Percentiles rank a stretch among this genome's conserved stretches.
phyloP scores from a whole-genome alignment of 345 rosid genomes.

The Psidium friedrichsthalianum region DNA sequence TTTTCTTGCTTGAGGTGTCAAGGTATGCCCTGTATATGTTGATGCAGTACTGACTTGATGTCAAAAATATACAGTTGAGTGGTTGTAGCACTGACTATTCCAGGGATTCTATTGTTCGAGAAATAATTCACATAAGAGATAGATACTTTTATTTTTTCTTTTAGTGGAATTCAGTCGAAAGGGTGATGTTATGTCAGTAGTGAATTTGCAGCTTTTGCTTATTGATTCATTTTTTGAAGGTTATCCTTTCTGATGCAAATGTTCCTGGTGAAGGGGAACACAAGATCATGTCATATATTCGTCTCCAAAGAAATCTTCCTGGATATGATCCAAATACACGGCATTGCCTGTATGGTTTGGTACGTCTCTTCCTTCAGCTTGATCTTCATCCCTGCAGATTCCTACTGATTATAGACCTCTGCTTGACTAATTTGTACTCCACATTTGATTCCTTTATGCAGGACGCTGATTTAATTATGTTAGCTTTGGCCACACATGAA shows the following conservation, averaged over 20 bases:
- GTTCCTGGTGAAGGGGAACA: constrained; percentile 99
- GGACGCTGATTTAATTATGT: constrained; percentile 99
- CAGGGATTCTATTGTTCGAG: not conserved
- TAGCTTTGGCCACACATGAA: constrained; percentile 94
- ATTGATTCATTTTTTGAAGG: constrained; percentile 40
- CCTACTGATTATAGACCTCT: not conserved
- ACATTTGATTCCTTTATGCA: constrained; percentile 17
- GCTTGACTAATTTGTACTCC: constrained; percentile 1
- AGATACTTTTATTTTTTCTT: not conserved
- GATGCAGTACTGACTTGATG: not conserved
- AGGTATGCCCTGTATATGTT: not conserved
- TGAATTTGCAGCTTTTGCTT: not conserved
- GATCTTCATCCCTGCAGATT: not conserved
- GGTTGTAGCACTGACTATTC: not conserved
- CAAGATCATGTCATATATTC: constrained; percentile 82
- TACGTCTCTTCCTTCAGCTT: constrained; percentile 28
- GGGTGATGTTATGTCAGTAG: not conserved
- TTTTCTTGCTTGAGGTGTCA: not conserved
- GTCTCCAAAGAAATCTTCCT: constrained; percentile 84
- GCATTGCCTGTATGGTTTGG: constrained; percentile 97
- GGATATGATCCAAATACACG: constrained; percentile 82
- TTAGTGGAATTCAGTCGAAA: not conserved
- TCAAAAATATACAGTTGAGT: not conserved
- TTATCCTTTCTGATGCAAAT: constrained; percentile 94
- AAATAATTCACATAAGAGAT: not conserved